Conservation (phyloP, 228 moss, liverwort and hornwort species). For the Sphagnum magellanicum region DNA sequence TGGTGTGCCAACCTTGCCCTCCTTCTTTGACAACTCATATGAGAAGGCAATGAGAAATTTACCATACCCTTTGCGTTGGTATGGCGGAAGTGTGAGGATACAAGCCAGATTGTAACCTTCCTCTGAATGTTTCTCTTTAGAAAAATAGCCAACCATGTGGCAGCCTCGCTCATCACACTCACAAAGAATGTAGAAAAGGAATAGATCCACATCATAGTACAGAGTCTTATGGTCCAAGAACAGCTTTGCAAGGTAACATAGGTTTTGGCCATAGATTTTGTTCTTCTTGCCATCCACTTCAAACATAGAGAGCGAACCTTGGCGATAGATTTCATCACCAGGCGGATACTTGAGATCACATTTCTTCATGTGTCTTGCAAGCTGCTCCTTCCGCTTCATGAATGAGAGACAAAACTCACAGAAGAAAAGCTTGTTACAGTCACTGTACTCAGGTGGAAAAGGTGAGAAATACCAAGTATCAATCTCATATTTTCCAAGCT, state of each 20-base stretch:
- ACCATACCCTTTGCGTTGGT: constrained; percentile 96
- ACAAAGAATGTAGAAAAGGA: constrained; percentile 88
- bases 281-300: constrained; percentile 90
- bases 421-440: constrained; percentile 81
- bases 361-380: constrained; percentile 52
- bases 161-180: constrained; percentile 71
- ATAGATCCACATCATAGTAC: constrained; percentile 94
- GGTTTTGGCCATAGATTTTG: constrained; percentile 94
- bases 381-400: constrained; percentile 86
- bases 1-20: constrained; percentile 90
- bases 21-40: constrained; percentile 94
- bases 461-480: constrained; percentile 99
- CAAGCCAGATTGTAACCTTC: constrained; percentile 96
- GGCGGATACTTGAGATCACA: constrained; percentile 84
- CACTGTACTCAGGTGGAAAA: constrained; percentile 81
- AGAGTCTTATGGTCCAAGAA: constrained; percentile 98
- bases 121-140: constrained; percentile 90
- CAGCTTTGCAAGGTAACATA: constrained; percentile 87
- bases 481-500: constrained; percentile 94
- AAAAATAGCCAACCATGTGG: constrained; percentile 93
- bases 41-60: constrained; percentile 93
- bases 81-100: constrained; percentile 88
- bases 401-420: constrained; percentile 95
- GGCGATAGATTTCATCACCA: constrained; percentile 86
- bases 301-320: constrained; percentile 75